These are phyloP conservation scores for Eucalyptus polyanthemos DNA, from an alignment of 345 rosid genomes.

Conservation along the genomic window DNA sequence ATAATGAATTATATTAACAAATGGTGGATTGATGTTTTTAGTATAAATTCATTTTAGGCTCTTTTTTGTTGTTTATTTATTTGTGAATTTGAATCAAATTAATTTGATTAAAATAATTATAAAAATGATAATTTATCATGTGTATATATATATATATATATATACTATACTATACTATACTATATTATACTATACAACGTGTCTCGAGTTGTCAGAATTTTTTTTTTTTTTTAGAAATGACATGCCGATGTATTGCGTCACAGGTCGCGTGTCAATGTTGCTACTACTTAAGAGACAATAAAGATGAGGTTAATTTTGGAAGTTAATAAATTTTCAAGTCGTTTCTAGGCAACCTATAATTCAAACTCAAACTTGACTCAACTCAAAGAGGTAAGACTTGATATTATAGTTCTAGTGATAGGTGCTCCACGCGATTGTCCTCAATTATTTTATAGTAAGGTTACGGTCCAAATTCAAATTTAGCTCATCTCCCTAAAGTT, in stretches of 20 bases:
- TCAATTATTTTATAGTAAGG: background rate
- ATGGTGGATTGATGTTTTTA: too few relatives aligned
- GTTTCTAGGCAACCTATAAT: background rate
- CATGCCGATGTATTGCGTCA: accelerated
- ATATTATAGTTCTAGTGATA: background rate
- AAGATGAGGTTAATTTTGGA: background rate
- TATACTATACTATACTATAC: too few relatives aligned
- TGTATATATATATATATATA: too few relatives aligned
- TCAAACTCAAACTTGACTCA: background rate
- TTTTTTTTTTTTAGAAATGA: too few relatives aligned
- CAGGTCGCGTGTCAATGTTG: accelerated
- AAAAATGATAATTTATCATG: too few relatives aligned
- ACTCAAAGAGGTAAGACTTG: background rate
- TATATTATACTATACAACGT: too few relatives aligned
- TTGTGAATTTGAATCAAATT: too few relatives aligned
- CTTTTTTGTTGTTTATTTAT: too few relatives aligned
- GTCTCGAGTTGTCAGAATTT: too few relatives aligned
- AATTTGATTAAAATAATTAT: too few relatives aligned
- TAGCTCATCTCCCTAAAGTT: background rate
- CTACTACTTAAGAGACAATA: background rate
- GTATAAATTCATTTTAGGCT: too few relatives aligned
- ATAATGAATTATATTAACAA: too few relatives aligned
- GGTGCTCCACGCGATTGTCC: background rate
- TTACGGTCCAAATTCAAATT: background rate
- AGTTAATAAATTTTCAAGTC: background rate